Evolutionary conservation across 2,329 filamentous ascomycete species (phyloP), one percentile per base, ranked within the genome.

Genomic region (Diaporthe australafricana): DNA sequence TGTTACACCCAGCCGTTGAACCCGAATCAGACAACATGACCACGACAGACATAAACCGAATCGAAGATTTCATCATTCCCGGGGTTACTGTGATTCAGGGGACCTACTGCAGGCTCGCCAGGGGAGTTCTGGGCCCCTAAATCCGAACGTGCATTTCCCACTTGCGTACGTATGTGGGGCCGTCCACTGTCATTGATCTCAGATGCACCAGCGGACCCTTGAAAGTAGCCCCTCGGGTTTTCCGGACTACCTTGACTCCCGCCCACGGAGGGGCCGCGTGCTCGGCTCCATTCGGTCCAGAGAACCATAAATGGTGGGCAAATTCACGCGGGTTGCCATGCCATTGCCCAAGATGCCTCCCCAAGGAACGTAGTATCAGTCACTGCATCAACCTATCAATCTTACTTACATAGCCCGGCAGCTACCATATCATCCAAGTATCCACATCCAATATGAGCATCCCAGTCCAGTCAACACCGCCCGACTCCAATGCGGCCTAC

Each of bases 401-500:
- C 1, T 17, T 63, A 14, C 60, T 17, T 63, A 14, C 60, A 38
- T 35, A 50, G n/a, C 2, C 30, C 25, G 30, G 8, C 16, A 48
- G 20, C 32, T 38, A 9, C 16, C 11, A 30, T 38, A 9, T 11
- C 11, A 30, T 52, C 14, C 1, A 17, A 50, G 16, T 42, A 25
- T 32, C 38, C 17, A 30, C 47, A 62, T 25, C 63, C 71, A 75
- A 16, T 25, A 81, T 82, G 80, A 75, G 75, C 70, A 78, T 82
- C 42, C 80, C 81, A 1, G 67, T 81, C 20, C 76, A 77, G 30
- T 73, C 77, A 35, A 73, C 74, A 3, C 85, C 85, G 2, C 84
- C 84, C 1, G 74, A 79, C 1, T 76, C 78, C 38, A 76, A 82
- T 55, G 80, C 81, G 27, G 83, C 78, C 68, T 87, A 87, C 75